Conservation (phyloP, 2,329 filamentous ascomycete species). For the Fonsecaea multimorphosa region DNA sequence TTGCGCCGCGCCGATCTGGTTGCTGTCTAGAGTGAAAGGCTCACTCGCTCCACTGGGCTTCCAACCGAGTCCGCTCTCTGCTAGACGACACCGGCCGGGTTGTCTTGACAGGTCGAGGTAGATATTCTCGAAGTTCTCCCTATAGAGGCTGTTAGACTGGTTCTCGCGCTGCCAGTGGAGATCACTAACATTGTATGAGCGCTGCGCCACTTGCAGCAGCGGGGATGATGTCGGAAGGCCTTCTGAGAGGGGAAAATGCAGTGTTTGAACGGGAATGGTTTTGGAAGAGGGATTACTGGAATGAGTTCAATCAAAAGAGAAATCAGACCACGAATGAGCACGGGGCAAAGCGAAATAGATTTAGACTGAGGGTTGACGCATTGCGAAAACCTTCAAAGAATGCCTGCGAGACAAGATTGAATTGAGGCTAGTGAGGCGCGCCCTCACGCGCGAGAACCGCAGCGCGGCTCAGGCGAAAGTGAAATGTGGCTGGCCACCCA, state of each 20-base stretch:
- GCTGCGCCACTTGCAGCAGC: conserved; percentile 21
- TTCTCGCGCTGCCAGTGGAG: background rate
- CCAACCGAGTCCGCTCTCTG: conserved; percentile 94
- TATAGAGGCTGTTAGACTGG: conserved; percentile 41
- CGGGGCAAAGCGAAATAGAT: background rate
- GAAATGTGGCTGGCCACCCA: background rate
- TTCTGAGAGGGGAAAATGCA: background rate
- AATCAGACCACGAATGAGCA: background rate
- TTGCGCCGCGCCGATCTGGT: conserved; percentile 83
- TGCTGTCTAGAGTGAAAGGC: conserved; percentile 89
- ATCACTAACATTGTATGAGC: conserved; percentile 25
- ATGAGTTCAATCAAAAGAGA: background rate
- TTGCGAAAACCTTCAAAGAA: background rate
- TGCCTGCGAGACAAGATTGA: background rate
- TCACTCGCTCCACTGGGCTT: conserved; percentile 77
- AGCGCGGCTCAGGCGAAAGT: background rate
- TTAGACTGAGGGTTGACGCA: background rate
- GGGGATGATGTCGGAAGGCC: background rate
- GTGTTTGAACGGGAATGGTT: background rate
- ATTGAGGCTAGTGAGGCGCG: background rate
- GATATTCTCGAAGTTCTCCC: conserved; percentile 97
- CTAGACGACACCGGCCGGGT: conserved; percentile 90
- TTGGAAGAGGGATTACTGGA: background rate
- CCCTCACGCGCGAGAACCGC: background rate
- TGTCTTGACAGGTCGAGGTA: conserved; percentile 94